A percentile compares a stretch with the other conserved stretches of the same genome.
Evolutionary conservation across 495 filamentous ascomycete genomes (phyloP).

Genomic region (Collariella sp.): DNA sequence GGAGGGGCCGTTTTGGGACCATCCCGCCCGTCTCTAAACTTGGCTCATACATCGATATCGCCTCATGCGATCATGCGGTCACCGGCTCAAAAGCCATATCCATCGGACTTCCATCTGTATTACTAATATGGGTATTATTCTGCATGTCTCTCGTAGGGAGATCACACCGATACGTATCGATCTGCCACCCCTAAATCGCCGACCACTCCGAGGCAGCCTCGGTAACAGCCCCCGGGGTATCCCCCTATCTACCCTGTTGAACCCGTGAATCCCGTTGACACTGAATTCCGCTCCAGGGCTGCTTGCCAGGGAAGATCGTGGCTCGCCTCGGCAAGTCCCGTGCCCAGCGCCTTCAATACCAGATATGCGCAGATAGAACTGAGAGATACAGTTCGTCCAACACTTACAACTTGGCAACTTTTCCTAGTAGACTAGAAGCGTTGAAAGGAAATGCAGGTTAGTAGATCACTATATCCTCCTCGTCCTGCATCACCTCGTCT

Average conservation of each 20-base stretch:
- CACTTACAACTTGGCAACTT: background rate
- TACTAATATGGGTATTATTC: too few species aligned
- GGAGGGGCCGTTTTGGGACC: too few species aligned
- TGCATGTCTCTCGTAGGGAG: too few species aligned
- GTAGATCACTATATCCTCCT: slow-evolving; percentile 82
- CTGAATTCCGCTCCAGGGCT: slow-evolving; percentile 3
- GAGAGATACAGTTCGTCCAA: background rate
- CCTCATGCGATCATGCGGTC: too few species aligned
- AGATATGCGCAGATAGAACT: too few species aligned
- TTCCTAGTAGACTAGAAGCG: background rate
- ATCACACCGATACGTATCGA: background rate
- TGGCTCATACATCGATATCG: too few species aligned
- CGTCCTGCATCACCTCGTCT: slow-evolving; percentile 63
- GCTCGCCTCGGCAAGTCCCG: background rate
- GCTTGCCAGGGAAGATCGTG: background rate
- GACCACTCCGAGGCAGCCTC: background rate
- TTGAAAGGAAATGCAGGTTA: slow-evolving; percentile 33
- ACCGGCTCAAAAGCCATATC: too few species aligned
- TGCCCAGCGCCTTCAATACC: background rate
- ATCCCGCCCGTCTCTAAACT: too few species aligned
- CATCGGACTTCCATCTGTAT: too few species aligned
- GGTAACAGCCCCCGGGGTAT: background rate
- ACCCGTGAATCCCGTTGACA: background rate
- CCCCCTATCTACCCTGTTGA: background rate
- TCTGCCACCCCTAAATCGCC: background rate